These are phyloP conservation scores for Medicago ruthenica DNA, from an alignment of 306 rosid genomes.

Conservation along the genomic window DNA sequence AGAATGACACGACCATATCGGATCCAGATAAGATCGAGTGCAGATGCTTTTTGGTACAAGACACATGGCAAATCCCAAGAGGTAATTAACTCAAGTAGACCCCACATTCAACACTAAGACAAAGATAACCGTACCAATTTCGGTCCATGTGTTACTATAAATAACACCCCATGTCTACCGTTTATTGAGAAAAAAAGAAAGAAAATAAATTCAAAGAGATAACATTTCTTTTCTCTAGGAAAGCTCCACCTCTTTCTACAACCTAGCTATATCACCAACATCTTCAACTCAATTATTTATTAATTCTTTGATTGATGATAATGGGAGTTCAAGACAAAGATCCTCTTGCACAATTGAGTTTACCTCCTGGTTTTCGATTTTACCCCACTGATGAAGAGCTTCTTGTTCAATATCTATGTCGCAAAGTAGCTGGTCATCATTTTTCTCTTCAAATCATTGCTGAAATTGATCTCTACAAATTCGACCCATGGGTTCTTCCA, in stretches of 20 bases:
- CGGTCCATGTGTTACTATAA: constrained; percentile 41
- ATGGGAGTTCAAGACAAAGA: constrained; percentile 78
- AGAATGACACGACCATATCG: constrained; percentile 42
- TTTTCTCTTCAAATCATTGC: constrained; percentile 74
- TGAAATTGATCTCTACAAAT: constrained; percentile 89
- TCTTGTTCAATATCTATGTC: constrained; percentile 84
- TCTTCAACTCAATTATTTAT: neutral
- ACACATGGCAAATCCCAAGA: constrained; percentile 50
- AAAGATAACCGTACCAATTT: constrained; percentile 70
- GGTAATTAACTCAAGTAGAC: constrained; percentile 50
- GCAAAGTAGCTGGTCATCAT: constrained; percentile 92
- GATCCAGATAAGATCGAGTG: constrained; percentile 81
- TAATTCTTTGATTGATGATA: neutral
- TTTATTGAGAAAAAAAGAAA: constrained; percentile 29
- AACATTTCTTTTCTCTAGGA: neutral
- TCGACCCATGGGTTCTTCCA: constrained; percentile 94
- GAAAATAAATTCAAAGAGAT: neutral
- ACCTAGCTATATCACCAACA: neutral
- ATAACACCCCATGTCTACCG: constrained; percentile 39
- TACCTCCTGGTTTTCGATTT: constrained; percentile 95
- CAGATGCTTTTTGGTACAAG: constrained; percentile 31
- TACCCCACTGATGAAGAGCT: constrained; percentile 96
- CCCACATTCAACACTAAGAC: constrained; percentile 49
- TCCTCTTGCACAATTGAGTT: constrained; percentile 70
- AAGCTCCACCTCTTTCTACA: neutral